Base-by-base conservation (phyloP, 1,139 yeast species). In the Lodderomyces jiufengensis region DNA sequence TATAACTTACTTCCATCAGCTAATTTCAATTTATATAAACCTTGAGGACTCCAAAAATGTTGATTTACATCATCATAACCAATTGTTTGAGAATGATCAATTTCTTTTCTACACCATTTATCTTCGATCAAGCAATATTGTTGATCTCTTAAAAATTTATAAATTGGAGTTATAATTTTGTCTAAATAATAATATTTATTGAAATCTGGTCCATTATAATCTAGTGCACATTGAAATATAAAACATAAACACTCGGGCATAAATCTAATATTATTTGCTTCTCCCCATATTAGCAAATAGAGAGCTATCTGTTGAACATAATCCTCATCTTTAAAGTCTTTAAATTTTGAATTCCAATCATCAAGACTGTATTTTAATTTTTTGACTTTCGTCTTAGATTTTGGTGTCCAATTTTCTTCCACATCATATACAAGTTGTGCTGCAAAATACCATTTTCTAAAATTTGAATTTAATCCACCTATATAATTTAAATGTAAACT, bases 51-150 rank as follows among this genome's bases (percentile, higher is more conserved):
- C 96, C 96, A 87, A 52, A 87, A 87, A 15, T 83, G 66, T 52
- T 84, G 95, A 54, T 87, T 87, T 35, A 85, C 69, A 54, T 87
- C 96, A 55, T 87, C 96, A 51, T 87, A 87, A 0, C 96, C 95
- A 43, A 87, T 79, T 2, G 80, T 73, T 27, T 70, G 63, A 40
- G 73, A 65, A 51, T 87, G 96, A 52, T 87, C 96, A 34, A 67
- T 73, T 36, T 74, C 80, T 27, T 67, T 66, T 42, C 72, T 69
- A 2, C 67, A 54, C 63, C 73, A 72, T 3, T 50, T 47, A 0
- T 70, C 76, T 25, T 66, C 66, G 6, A 52, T 44, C 1, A 48
- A 29, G 23, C 57, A 58, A 41, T 62, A 70, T 37, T 70, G 75
- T 41, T 73, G 78, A 33, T 61, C 63, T 38, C 69, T 51, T 6